Evolutionary conservation across 495 filamentous ascomycete species (phyloP).

Genomic region (Penicillium pulvis): DNA sequence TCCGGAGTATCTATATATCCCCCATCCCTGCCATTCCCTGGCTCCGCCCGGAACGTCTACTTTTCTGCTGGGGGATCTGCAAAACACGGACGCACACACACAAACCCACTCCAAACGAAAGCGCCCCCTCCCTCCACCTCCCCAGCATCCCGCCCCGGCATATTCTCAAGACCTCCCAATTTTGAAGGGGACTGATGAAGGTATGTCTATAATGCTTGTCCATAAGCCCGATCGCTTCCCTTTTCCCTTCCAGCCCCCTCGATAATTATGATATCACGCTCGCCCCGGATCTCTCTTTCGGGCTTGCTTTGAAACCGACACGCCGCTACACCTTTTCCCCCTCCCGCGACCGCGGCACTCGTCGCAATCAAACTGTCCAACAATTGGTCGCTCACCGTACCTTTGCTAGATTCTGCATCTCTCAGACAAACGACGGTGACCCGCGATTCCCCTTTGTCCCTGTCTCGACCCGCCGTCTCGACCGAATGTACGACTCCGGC

Average conservation of each 20-base stretch:
- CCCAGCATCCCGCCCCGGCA: slow-evolving; percentile 1
- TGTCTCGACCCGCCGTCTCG: slow-evolving; percentile 26
- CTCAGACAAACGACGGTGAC: slow-evolving; percentile 34
- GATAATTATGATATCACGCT: slow-evolving; percentile 32
- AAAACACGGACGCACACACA: slow-evolving; percentile 26
- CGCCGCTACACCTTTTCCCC: neutral
- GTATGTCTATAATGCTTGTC: slow-evolving; percentile 18
- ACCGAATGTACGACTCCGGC: slow-evolving; percentile 31
- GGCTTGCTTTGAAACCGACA: slow-evolving; percentile 4
- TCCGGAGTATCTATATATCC: neutral
- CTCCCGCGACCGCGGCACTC: slow-evolving; percentile 3
- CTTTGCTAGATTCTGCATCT: slow-evolving; percentile 25
- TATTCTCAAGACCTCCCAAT: slow-evolving; percentile 12
- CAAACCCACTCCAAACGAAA: slow-evolving; percentile 20
- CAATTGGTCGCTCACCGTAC: slow-evolving; percentile 23
- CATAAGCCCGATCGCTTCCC: slow-evolving; percentile 6
- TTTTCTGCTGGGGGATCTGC: slow-evolving; percentile 23
- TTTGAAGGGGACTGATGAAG: slow-evolving; percentile 38
- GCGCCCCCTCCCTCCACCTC: slow-evolving; percentile 7
- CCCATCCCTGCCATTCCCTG: slow-evolving; percentile 1
- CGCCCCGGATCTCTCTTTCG: slow-evolving; percentile 10
- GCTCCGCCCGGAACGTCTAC: slow-evolving; percentile 7
- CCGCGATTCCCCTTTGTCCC: slow-evolving; percentile 27
- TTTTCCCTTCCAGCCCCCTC: slow-evolving; percentile 15
- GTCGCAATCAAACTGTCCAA: slow-evolving; percentile 20